Percentiles rank a stretch among this genome's conserved stretches.
phyloP scores from a whole-genome alignment of 2,329 filamentous ascomycete species.

The Calonectria honghensis region DNA sequence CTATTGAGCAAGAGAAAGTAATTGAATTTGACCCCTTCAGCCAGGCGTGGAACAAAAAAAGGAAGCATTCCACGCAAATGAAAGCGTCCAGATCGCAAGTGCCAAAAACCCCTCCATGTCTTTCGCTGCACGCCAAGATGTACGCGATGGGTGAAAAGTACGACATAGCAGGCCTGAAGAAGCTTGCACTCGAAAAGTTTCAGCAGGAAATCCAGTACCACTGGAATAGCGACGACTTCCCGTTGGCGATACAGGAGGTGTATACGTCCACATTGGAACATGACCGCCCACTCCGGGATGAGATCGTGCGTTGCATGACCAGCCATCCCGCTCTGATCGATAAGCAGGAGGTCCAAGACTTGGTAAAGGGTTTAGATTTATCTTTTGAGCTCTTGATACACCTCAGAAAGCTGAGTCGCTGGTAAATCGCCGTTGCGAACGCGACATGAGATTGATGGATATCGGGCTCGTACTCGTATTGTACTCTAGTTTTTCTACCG shows the following conservation, averaged over 20 bases:
- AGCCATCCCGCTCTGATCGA: constrained; percentile 1
- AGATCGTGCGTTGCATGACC: constrained; percentile 13
- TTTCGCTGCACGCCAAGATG: constrained; percentile 17
- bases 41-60: constrained; percentile 2
- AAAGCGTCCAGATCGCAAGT: neutral
- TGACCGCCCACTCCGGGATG: constrained; percentile 6
- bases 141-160: constrained; percentile 9
- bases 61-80: neutral
- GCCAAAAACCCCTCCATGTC: constrained; percentile 1
- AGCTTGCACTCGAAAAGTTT: constrained; percentile 11
- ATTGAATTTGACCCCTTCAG: neutral
- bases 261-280: constrained; percentile 3
- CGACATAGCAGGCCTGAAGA: constrained; percentile 7
- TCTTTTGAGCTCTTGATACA: constrained; percentile 14
- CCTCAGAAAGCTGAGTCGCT: constrained; percentile 10
- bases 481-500: neutral
- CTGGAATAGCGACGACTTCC: constrained; percentile 14
- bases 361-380: constrained; percentile 10
- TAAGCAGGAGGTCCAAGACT: constrained; percentile 2
- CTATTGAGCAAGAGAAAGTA: neutral
- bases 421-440: neutral
- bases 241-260: constrained; percentile 1
- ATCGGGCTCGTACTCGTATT: neutral
- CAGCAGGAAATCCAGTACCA: neutral
- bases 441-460: neutral